A percentile compares a stretch with the other conserved stretches of the same genome.
Evolutionary conservation across 768 basidiomycete genomes (phyloP).

Genomic region (Russula earlei): DNA sequence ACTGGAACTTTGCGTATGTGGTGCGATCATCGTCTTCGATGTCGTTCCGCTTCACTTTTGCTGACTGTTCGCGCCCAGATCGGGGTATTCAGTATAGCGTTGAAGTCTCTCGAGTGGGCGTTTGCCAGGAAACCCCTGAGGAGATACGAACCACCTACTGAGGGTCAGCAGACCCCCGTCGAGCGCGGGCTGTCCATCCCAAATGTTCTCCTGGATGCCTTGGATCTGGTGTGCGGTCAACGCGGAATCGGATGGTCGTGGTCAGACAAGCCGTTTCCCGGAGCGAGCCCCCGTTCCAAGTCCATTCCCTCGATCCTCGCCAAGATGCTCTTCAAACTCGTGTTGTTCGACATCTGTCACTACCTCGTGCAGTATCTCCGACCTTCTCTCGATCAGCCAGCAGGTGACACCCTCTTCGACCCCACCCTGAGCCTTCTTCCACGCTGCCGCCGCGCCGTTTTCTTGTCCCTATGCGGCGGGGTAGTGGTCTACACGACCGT

Average conservation of each 20-base stretch:
- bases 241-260: slow-evolving; percentile 16
- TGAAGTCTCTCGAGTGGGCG: too few relatives aligned
- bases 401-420: slow-evolving; percentile 6
- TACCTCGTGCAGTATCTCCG: not conserved
- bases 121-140: not conserved
- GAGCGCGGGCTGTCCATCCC: slow-evolving; percentile 1
- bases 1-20: slow-evolving; percentile 3
- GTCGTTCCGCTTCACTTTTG: too few relatives aligned
- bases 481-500: slow-evolving; percentile 11
- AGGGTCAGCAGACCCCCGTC: not conserved
- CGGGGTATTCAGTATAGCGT: not conserved
- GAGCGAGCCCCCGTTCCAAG: not conserved
- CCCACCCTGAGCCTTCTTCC: not conserved
- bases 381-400: not conserved
- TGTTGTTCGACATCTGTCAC: not conserved
- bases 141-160: not conserved
- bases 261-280: slow-evolving; percentile 3
- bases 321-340: not conserved
- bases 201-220: slow-evolving; percentile 9
- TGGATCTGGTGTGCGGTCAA: slow-evolving; percentile 9
- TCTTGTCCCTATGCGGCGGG: slow-evolving; percentile 1
- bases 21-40: not conserved
- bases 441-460: not conserved
- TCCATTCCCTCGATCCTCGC: not conserved
- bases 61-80: not conserved